Evolutionary conservation across 192 early-diverging fungal species (phyloP).

Genomic region (Entomortierella beljakovae): DNA sequence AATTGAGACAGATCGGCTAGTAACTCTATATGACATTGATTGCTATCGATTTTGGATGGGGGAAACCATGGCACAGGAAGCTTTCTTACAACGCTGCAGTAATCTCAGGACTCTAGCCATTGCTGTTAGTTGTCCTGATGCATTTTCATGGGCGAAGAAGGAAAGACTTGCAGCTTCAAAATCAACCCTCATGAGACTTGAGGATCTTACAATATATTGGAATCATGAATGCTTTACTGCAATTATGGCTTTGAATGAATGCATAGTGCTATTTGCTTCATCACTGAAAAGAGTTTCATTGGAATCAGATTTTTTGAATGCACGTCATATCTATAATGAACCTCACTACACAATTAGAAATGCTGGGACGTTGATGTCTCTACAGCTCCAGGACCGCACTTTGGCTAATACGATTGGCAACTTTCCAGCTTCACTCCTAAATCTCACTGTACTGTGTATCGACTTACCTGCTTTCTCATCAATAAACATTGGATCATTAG

Average conservation of each 20-base stretch:
- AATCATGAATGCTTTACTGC: too few species aligned
- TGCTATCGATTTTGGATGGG: not conserved
- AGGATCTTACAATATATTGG: too few species aligned
- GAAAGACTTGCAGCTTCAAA: not conserved
- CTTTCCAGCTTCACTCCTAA: not conserved
- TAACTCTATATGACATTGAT: not conserved
- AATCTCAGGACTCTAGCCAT: not conserved
- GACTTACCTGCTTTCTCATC: not conserved
- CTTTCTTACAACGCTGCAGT: slow-evolving; percentile 10
- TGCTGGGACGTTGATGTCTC: not conserved
- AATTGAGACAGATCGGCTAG: not conserved
- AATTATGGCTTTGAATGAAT: too few species aligned
- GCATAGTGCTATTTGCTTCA: too few species aligned
- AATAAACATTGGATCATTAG: slow-evolving; percentile 9
- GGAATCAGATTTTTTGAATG: too few species aligned
- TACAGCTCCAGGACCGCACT: not conserved
- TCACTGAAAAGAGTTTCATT: too few species aligned
- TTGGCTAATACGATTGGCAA: not conserved
- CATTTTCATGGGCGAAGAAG: slow-evolving; percentile 6
- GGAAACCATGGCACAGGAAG: slow-evolving; percentile 3
- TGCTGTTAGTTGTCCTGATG: not conserved
- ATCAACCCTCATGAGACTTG: too few species aligned
- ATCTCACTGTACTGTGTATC: not conserved
- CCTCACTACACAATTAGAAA: too few species aligned
- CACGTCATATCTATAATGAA: too few species aligned